Percentiles rank a stretch among this genome's conserved stretches.
phyloP scores from a whole-genome alignment of 179 eudicot species.

The Pouteria campechiana region DNA sequence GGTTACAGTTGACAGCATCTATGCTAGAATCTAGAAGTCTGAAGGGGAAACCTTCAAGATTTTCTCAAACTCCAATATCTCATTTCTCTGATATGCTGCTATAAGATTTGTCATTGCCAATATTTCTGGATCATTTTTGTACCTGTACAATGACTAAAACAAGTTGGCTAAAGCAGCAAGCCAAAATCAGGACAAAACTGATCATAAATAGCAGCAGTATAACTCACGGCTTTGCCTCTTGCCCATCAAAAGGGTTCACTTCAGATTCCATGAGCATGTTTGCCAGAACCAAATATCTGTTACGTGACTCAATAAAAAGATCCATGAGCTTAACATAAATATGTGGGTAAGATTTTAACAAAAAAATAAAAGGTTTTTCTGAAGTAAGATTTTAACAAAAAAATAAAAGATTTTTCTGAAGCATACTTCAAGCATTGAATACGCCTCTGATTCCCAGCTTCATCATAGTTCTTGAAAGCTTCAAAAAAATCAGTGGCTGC shows the following conservation, averaged over 20 bases:
- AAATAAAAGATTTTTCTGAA: no score
- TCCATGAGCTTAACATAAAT: no score
- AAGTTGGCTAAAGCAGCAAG: neutral
- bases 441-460: conserved; percentile 92
- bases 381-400: no score
- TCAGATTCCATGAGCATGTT: conserved; percentile 96
- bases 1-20: neutral
- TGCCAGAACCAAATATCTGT: conserved; percentile 93
- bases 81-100: conserved; percentile 95
- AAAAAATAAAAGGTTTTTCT: no score
- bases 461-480: conserved; percentile 98
- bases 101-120: conserved; percentile 95
- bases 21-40: neutral
- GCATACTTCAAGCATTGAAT: conserved; percentile 94
- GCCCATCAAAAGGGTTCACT: conserved; percentile 99
- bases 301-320: no score
- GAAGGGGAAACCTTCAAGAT: conserved; percentile 60
- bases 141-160: conserved; percentile 28
- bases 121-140: conserved; percentile 95
- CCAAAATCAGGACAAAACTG: neutral
- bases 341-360: no score
- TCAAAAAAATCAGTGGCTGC: conserved; percentile 98
- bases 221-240: conserved; percentile 97
- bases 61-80: conserved; percentile 91
- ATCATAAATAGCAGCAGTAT: neutral